These are phyloP conservation scores for Helminthosporium solani DNA, from an alignment of 2,329 filamentous ascomycete species.

Conservation along the genomic window DNA sequence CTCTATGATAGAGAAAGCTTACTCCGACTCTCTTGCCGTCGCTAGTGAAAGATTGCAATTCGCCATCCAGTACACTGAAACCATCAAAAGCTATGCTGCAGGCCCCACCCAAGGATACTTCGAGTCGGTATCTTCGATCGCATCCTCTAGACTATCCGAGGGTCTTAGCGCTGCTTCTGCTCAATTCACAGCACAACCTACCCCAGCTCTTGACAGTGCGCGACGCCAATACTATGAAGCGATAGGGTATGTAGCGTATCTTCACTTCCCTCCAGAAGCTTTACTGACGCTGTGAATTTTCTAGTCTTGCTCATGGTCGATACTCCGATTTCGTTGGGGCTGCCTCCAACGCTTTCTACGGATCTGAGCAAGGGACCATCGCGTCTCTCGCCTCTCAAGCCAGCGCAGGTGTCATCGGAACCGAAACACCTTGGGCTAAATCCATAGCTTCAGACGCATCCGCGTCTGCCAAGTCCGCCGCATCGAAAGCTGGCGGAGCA, in stretches of 20 bases:
- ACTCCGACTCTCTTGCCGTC: constrained; percentile 63
- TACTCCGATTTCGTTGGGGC: constrained; percentile 74
- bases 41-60: constrained; percentile 61
- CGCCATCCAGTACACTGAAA: constrained; percentile 51
- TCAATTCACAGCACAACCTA: constrained; percentile 67
- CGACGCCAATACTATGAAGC: constrained; percentile 74
- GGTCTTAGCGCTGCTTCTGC: constrained; percentile 70
- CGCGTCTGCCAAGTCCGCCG: constrained; percentile 35
- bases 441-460: constrained; percentile 47
- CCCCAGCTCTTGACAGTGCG: constrained; percentile 60
- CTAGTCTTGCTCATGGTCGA: constrained; percentile 69
- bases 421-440: constrained; percentile 51
- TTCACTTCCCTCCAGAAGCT: too few species aligned
- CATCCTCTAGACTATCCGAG: constrained; percentile 67
- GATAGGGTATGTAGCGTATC: constrained; percentile 46
- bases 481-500: constrained; percentile 51
- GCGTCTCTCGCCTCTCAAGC: constrained; percentile 46
- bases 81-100: constrained; percentile 42
- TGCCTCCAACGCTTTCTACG: constrained; percentile 68
- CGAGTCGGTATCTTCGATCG: constrained; percentile 64
- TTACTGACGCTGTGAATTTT: too few species aligned
- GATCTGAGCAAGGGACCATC: constrained; percentile 41
- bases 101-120: constrained; percentile 51
- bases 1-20: constrained; percentile 67
- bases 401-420: constrained; percentile 45